These are phyloP conservation scores for Arxiozyma bovina DNA, from an alignment of 1,139 yeast species.

Conservation along the genomic window DNA sequence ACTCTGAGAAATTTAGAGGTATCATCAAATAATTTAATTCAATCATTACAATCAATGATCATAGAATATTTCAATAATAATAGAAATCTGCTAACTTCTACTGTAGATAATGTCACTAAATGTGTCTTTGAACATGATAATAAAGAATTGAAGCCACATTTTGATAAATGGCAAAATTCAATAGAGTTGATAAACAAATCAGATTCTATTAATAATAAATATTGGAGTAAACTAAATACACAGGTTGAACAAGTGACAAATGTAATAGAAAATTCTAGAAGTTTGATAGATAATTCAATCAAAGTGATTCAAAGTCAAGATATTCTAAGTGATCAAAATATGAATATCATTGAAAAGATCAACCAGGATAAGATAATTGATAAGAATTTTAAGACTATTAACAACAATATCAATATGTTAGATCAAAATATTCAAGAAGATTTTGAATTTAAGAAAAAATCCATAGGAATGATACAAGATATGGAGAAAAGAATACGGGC, in stretches of 20 bases:
- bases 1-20: constrained; percentile 27
- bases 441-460: not conserved
- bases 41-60: constrained; percentile 21
- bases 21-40: constrained; percentile 26
- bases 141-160: constrained; percentile 26
- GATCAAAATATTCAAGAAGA: not conserved
- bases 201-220: constrained; percentile 28
- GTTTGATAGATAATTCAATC: constrained; percentile 14
- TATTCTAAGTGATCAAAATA: constrained; percentile 7
- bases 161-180: constrained; percentile 31
- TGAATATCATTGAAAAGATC: constrained; percentile 9
- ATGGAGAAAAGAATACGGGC: constrained; percentile 6
- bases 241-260: constrained; percentile 15
- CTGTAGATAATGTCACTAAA: constrained; percentile 26
- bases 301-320: constrained; percentile 14
- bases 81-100: constrained; percentile 24
- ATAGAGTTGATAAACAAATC: constrained; percentile 31
- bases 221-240: constrained; percentile 17
- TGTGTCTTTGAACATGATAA: constrained; percentile 31
- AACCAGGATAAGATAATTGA: constrained; percentile 12
- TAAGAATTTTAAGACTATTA: constrained; percentile 12
- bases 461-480: not conserved
- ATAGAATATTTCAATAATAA: constrained; percentile 27
- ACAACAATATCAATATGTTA: constrained; percentile 7
- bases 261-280: constrained; percentile 11